A percentile compares a stretch with the other conserved stretches of the same genome.
Evolutionary conservation across 768 basidiomycete species (phyloP).

Genomic region (Russula olivacea): DNA sequence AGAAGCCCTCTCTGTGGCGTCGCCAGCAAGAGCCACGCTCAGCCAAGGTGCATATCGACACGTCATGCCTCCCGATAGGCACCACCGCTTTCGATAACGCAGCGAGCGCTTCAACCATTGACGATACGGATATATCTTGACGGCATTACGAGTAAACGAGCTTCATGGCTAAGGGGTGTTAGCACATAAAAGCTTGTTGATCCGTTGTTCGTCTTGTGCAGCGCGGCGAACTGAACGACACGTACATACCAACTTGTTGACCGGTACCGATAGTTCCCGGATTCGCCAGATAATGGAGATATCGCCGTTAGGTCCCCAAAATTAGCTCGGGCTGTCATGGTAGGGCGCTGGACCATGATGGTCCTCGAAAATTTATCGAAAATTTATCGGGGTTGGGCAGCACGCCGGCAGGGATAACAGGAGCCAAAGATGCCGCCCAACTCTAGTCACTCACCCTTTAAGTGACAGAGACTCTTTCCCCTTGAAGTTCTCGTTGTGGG

Average conservation of each 20-base stretch:
- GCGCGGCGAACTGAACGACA: background rate
- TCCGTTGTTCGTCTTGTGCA: background rate
- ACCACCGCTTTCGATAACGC: conserved; percentile 46
- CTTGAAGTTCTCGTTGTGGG: background rate
- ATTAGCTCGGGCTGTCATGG: background rate
- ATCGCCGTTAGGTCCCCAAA: conserved; percentile 35
- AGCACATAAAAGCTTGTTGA: background rate
- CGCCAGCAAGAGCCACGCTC: conserved; percentile 9
- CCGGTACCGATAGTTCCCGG: conserved; percentile 44
- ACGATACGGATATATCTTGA: conserved; percentile 38
- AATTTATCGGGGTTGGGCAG: conserved; percentile 39
- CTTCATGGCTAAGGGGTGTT: conserved; percentile 36
- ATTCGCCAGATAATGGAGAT: conserved; percentile 48
- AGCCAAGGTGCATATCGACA: conserved; percentile 9
- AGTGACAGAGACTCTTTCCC: background rate
- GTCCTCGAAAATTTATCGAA: background rate
- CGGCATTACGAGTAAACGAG: conserved; percentile 39
- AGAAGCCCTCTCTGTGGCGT: background rate
- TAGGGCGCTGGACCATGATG: background rate
- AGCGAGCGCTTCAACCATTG: conserved; percentile 43
- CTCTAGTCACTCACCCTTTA: background rate
- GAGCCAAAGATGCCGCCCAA: conserved; percentile 14
- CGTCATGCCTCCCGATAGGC: conserved; percentile 35
- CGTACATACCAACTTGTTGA: conserved; percentile 36
- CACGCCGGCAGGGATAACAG: conserved; percentile 35